Evolutionary conservation across 257 asterid species (phyloP).

Genomic region (Solanum megistacrolobum): DNA sequence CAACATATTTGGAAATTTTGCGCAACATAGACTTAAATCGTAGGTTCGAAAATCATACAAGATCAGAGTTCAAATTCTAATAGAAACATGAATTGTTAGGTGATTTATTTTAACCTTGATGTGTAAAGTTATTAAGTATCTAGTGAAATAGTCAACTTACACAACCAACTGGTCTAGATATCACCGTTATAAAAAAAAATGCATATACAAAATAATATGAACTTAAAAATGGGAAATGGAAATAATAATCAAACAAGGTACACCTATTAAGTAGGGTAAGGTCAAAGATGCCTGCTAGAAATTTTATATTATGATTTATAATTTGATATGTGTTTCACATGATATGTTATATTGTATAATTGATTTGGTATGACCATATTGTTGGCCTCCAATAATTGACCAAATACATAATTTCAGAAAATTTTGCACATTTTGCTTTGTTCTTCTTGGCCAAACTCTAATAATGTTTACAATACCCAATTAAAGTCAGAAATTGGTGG

Average conservation of each 20-base stretch:
- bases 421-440: neutral
- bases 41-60: neutral
- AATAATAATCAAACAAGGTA: neutral
- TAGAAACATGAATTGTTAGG: neutral
- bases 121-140: neutral
- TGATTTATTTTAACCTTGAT: neutral
- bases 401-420: neutral
- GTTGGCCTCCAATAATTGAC: neutral
- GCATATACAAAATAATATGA: neutral
- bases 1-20: neutral
- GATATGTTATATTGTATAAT: neutral
- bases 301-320: neutral
- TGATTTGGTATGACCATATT: neutral
- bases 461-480: neutral
- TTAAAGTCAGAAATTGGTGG: neutral
- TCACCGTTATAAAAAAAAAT: neutral
- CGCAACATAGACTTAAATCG: neutral
- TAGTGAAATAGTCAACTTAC: neutral
- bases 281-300: neutral
- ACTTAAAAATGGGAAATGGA: neutral
- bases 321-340: neutral
- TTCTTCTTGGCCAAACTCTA: neutral
- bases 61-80: neutral
- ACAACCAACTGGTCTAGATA: rapidly evolving
- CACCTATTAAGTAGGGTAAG: neutral